Conservation (phyloP, 768 basidiomycete species). For the Astraeus odoratus region DNA sequence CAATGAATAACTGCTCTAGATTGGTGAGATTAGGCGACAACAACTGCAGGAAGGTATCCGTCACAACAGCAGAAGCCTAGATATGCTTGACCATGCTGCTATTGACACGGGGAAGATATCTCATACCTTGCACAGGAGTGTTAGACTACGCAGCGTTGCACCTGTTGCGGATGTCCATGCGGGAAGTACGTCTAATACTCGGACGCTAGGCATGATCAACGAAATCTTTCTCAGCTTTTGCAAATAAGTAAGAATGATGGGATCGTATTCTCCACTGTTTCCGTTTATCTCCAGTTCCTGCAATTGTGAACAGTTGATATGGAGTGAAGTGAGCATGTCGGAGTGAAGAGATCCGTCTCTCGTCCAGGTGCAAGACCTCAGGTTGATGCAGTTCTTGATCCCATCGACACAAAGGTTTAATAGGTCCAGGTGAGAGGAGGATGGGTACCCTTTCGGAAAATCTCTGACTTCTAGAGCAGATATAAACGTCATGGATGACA, state of each 20-base stretch:
- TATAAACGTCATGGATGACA: neutral
- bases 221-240: slow-evolving; percentile 47
- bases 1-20: slow-evolving; percentile 52
- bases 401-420: slow-evolving; percentile 39
- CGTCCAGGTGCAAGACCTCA: slow-evolving; percentile 70
- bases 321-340: slow-evolving; percentile 48
- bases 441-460: slow-evolving; percentile 51
- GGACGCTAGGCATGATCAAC: slow-evolving; percentile 66
- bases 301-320: slow-evolving; percentile 32
- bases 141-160: slow-evolving; percentile 46
- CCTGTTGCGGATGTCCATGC: slow-evolving; percentile 45
- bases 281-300: slow-evolving; percentile 69
- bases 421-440: slow-evolving; percentile 27
- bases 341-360: slow-evolving; percentile 68
- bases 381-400: slow-evolving; percentile 53
- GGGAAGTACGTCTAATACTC: slow-evolving; percentile 43
- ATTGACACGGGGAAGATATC: neutral
- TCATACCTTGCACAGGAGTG: slow-evolving; percentile 63
- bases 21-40: slow-evolving; percentile 43
- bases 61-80: slow-evolving; percentile 52
- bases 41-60: slow-evolving; percentile 45
- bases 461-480: slow-evolving; percentile 54
- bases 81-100: neutral
- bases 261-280: slow-evolving; percentile 42
- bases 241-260: slow-evolving; percentile 44